phyloP scores from a whole-genome alignment of 345 rosid species.

The Euphorbia peplus region DNA sequence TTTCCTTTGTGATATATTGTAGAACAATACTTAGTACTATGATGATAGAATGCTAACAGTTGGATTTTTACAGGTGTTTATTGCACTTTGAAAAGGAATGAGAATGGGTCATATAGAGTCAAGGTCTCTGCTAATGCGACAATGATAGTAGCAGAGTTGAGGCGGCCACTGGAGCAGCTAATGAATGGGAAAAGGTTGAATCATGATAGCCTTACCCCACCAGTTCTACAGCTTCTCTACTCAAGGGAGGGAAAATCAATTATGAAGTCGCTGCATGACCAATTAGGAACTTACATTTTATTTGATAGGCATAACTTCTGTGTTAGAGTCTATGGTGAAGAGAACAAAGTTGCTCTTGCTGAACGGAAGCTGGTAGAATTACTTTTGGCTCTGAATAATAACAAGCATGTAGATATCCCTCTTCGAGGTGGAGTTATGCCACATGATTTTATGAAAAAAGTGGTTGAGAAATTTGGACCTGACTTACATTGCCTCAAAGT shows the following conservation, averaged over 20 bases:
- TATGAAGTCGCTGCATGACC: slow-evolving; percentile 55
- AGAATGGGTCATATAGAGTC: slow-evolving; percentile 53
- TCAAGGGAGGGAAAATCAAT: slow-evolving; percentile 54
- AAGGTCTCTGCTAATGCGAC: slow-evolving; percentile 71
- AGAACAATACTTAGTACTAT: neutral
- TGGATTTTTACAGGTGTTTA: slow-evolving; percentile 40
- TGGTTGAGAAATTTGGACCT: slow-evolving; percentile 61
- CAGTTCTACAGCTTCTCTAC: slow-evolving; percentile 52
- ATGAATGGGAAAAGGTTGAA: slow-evolving; percentile 59
- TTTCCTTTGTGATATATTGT: neutral
- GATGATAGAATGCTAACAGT: neutral
- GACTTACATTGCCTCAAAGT: slow-evolving; percentile 66
- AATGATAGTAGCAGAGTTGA: slow-evolving; percentile 70
- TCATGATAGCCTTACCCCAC: slow-evolving; percentile 51
- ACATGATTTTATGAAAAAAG: slow-evolving; percentile 60
- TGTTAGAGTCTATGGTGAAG: slow-evolving; percentile 62
- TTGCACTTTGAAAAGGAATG: slow-evolving; percentile 42
- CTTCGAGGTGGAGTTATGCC: slow-evolving; percentile 59
- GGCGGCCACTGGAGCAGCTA: slow-evolving; percentile 74
- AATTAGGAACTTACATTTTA: slow-evolving; percentile 55
- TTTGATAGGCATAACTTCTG: slow-evolving; percentile 49
- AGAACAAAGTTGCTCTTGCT: slow-evolving; percentile 40
- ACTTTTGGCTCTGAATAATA: slow-evolving; percentile 50
- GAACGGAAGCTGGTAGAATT: slow-evolving; percentile 53
- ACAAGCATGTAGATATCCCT: slow-evolving; percentile 56